phyloP scores from a whole-genome alignment of 148 eudicot species.

The Vaccinium darrowii region DNA sequence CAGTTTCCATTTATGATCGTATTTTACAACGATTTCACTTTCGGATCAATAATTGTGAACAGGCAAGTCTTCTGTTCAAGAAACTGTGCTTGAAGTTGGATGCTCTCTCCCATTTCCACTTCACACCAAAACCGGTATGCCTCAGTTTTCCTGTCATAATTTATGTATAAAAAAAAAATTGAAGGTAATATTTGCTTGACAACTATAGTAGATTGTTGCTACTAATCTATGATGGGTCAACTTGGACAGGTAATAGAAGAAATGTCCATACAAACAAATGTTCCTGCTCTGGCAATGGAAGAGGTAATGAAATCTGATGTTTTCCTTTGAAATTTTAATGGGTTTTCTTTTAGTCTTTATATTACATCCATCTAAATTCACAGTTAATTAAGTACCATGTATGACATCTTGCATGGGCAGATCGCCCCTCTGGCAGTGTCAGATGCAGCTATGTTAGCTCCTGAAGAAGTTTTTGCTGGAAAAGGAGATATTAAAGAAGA shows the following conservation, averaged over 20 bases:
- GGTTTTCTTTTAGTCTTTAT: neutral
- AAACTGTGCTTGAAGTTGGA: slow-evolving; percentile 80
- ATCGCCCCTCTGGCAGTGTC: slow-evolving; percentile 89
- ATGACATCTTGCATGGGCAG: slow-evolving; percentile 41
- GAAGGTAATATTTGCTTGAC: neutral
- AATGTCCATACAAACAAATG: slow-evolving; percentile 81
- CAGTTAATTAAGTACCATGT: neutral
- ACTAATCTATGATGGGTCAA: slow-evolving; percentile 7
- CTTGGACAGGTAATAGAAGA: slow-evolving; percentile 81
- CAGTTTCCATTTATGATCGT: neutral
- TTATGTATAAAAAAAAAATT: neutral
- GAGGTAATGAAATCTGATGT: slow-evolving; percentile 52
- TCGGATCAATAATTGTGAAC: slow-evolving; percentile 14
- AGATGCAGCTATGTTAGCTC: slow-evolving; percentile 98
- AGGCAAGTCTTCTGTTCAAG: slow-evolving; percentile 82
- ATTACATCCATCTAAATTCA: neutral
- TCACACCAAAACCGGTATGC: slow-evolving; percentile 92
- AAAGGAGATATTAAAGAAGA: slow-evolving; percentile 89
- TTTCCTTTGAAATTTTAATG: slow-evolving; percentile 2
- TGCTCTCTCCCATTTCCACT: slow-evolving; percentile 97
- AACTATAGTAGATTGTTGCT: neutral
- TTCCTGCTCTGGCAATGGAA: slow-evolving; percentile 97
- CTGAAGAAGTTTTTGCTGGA: slow-evolving; percentile 89
- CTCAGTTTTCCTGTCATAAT: slow-evolving; percentile 3
- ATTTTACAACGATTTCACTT: neutral